phyloP scores from a whole-genome alignment of 345 rosid species.

The Zanthoxylum bungeanum region DNA sequence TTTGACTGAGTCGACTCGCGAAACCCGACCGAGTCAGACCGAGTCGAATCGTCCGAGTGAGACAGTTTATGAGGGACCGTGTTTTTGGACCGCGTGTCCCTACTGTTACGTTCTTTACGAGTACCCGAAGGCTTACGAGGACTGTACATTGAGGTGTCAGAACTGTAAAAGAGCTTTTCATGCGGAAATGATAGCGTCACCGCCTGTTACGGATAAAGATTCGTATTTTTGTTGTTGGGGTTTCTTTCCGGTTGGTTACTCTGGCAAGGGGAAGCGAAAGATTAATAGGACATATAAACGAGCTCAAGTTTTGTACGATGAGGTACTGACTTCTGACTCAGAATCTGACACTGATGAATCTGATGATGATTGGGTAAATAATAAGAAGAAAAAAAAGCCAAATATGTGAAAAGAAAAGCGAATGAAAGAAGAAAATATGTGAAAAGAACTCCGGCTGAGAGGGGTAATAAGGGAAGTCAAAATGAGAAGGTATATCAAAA shows the following conservation, averaged over 20 bases:
- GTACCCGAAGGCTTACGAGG: conserved; percentile 75
- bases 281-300: too few relatives aligned
- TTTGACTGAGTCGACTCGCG: conserved; percentile 21
- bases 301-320: conserved; percentile 42
- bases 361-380: conserved; percentile 56
- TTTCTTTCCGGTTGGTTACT: conserved; percentile 63
- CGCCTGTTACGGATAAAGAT: conserved; percentile 61
- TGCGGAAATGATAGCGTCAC: conserved; percentile 57
- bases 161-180: conserved; percentile 78
- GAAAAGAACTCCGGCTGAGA: conserved; percentile 38
- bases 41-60: conserved; percentile 23
- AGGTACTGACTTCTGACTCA: conserved; percentile 49
- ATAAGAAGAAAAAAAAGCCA: conserved; percentile 36
- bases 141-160: conserved; percentile 72
- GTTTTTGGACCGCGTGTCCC: conserved; percentile 96
- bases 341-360: conserved; percentile 50
- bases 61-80: conserved; percentile 27
- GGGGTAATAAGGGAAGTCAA: conserved; percentile 31
- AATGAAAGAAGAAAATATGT: conserved; percentile 27
- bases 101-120: conserved; percentile 79
- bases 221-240: conserved; percentile 74
- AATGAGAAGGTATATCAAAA: conserved; percentile 12
- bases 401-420: conserved; percentile 44
- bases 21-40: conserved; percentile 6
- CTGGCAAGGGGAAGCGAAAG: conserved; percentile 23